phyloP scores from a whole-genome alignment of 1,284 basidiomycete species.

The Malassezia pachydermatis region DNA sequence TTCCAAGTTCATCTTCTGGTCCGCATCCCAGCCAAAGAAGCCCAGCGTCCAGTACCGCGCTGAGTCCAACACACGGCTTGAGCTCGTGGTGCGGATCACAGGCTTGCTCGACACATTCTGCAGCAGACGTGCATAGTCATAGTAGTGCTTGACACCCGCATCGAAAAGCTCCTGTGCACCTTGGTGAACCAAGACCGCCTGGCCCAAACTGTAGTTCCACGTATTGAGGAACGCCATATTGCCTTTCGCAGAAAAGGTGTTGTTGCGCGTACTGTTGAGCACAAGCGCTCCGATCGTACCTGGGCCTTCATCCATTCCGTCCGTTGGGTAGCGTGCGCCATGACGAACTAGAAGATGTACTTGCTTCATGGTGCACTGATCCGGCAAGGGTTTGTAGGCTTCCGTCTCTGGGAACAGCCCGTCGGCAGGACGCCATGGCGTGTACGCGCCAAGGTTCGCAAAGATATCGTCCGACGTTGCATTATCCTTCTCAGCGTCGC shows the following conservation, averaged over 20 bases:
- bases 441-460: conserved; percentile 23
- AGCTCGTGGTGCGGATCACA: conserved; percentile 43
- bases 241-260: conserved; percentile 51
- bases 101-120: conserved; percentile 31
- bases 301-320: conserved; percentile 3
- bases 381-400: conserved; percentile 7
- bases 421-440: conserved; percentile 10
- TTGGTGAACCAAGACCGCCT: conserved; percentile 69
- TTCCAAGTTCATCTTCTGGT: conserved; percentile 35
- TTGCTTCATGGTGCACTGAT: conserved; percentile 28
- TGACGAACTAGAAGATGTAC: conserved; percentile 44
- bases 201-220: conserved; percentile 53
- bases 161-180: conserved; percentile 61
- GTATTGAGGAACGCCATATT: conserved; percentile 63
- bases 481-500: conserved; percentile 15
- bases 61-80: conserved; percentile 72
- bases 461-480: conserved; percentile 25
- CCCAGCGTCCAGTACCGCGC: conserved; percentile 57
- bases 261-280: conserved; percentile 1
- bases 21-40: conserved; percentile 32
- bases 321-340: conserved; percentile 40
- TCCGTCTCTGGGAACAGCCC: conserved; percentile 15
- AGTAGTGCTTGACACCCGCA: conserved; percentile 38
- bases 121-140: conserved; percentile 43
- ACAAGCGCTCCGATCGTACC: not conserved